Evolutionary conservation across 1,139 yeast genomes (phyloP).

Genomic region (Meyerozyma smithsonii): DNA sequence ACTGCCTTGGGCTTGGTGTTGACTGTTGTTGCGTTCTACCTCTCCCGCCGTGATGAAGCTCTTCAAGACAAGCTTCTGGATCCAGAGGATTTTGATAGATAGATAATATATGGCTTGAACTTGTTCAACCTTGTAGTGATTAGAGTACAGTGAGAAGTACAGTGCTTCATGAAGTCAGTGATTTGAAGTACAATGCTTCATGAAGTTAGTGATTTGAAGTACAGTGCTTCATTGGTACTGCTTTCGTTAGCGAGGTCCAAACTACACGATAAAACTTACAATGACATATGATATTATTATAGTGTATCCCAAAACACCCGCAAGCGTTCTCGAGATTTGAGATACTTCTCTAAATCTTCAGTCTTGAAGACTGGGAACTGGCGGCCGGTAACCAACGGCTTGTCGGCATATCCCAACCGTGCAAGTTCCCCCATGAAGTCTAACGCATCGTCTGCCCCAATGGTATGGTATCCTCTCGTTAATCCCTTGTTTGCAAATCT

Average conservation of each 20-base stretch:
- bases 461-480: conserved; percentile 40
- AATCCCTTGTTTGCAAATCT: conserved; percentile 23
- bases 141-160: no score
- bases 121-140: no score
- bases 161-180: no score
- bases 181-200: no score
- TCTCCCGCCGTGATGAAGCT: conserved; percentile 10
- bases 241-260: no score
- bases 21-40: conserved; percentile 18
- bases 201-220: no score
- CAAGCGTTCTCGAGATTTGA: conserved; percentile 17
- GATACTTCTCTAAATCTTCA: conserved; percentile 21
- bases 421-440: background rate
- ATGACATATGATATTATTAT: background rate
- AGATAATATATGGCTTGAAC: no score
- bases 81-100: no score
- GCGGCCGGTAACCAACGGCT: conserved; percentile 20
- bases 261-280: no score
- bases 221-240: no score
- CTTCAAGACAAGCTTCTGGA: background rate
- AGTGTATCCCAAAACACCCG: conserved; percentile 15
- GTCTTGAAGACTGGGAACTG: conserved; percentile 27
- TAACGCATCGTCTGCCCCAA: conserved; percentile 18
- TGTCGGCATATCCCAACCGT: background rate
- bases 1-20: conserved; percentile 35